Conservation (phyloP, 768 basidiomycete genomes). For the Amylocystis lapponica region DNA sequence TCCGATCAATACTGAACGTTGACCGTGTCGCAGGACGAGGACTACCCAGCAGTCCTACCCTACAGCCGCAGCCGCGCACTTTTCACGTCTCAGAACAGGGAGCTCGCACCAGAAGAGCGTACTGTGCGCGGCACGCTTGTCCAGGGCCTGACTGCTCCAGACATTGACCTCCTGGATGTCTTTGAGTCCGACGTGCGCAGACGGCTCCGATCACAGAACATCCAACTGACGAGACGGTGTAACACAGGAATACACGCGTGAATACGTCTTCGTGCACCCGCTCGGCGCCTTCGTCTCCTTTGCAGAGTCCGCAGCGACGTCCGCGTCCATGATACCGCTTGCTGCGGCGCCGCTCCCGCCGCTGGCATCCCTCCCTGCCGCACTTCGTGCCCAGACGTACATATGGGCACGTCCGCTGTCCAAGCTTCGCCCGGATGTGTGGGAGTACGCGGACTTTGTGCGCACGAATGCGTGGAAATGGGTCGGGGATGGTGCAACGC, state of each 20-base stretch:
- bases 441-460: constrained; percentile 83
- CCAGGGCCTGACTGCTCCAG: constrained; percentile 55
- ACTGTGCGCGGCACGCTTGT: constrained; percentile 80
- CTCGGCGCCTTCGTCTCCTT: constrained; percentile 38
- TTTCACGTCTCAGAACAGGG: constrained; percentile 32
- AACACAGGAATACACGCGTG: constrained; percentile 77
- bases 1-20: no score
- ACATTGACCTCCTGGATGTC: constrained; percentile 64
- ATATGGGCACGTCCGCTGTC: constrained; percentile 46
- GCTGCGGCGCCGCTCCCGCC: constrained; percentile 36
- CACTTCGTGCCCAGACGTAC: constrained; percentile 64
- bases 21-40: constrained; percentile 41
- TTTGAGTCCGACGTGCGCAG: constrained; percentile 76
- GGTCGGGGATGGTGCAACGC: constrained; percentile 43
- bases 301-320: constrained; percentile 22
- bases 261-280: constrained; percentile 48
- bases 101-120: constrained; percentile 54
- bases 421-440: constrained; percentile 52
- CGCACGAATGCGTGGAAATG: constrained; percentile 73
- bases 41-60: constrained; percentile 83
- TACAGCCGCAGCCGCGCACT: constrained; percentile 42
- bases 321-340: constrained; percentile 31
- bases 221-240: not conserved
- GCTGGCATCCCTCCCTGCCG: constrained; percentile 24
- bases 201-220: not conserved